phyloP scores from a whole-genome alignment of 768 basidiomycete species.

The Pulveroboletus sp. region DNA sequence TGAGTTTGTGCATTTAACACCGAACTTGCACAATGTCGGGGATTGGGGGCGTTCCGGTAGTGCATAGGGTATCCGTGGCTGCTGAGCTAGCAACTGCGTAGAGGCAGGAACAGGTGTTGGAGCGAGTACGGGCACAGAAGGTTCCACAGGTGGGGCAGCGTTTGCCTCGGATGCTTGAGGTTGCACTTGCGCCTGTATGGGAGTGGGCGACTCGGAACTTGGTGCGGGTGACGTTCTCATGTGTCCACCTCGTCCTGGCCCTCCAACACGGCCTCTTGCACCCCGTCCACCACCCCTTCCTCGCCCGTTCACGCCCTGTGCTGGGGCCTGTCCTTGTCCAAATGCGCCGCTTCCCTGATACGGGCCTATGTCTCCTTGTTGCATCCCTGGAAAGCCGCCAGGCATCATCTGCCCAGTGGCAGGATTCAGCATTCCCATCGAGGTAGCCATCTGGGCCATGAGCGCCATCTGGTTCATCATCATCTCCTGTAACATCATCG shows the following conservation, averaged over 20 bases:
- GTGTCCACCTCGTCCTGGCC: constrained; percentile 42
- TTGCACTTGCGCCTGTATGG: constrained; percentile 20
- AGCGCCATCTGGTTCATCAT: constrained; percentile 91
- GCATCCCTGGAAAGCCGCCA: constrained; percentile 59
- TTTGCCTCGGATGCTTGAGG: constrained; percentile 16
- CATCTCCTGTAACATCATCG: constrained; percentile 80
- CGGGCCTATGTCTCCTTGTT: constrained; percentile 51
- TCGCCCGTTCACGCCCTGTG: constrained; percentile 31
- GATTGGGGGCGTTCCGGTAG: constrained; percentile 81
- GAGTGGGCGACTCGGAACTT: constrained; percentile 15
- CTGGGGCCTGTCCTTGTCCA: constrained; percentile 14
- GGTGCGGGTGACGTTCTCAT: constrained; percentile 23
- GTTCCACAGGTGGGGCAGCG: constrained; percentile 6
- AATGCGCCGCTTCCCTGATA: constrained; percentile 31
- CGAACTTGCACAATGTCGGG: constrained; percentile 92
- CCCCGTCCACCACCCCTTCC: constrained; percentile 48
- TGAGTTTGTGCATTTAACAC: constrained; percentile 85
- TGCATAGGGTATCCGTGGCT: constrained; percentile 46
- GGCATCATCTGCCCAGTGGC: constrained; percentile 54
- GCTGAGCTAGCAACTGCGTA: constrained; percentile 12
- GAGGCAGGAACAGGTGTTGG: constrained; percentile 29
- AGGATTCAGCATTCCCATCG: constrained; percentile 75
- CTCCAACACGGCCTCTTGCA: constrained; percentile 44
- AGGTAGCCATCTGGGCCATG: constrained; percentile 89
- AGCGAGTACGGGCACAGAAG: constrained; percentile 19